These are phyloP conservation scores for Thermoascus crustaceus DNA, from an alignment of 2,329 filamentous ascomycete genomes.

Conservation along the genomic window DNA sequence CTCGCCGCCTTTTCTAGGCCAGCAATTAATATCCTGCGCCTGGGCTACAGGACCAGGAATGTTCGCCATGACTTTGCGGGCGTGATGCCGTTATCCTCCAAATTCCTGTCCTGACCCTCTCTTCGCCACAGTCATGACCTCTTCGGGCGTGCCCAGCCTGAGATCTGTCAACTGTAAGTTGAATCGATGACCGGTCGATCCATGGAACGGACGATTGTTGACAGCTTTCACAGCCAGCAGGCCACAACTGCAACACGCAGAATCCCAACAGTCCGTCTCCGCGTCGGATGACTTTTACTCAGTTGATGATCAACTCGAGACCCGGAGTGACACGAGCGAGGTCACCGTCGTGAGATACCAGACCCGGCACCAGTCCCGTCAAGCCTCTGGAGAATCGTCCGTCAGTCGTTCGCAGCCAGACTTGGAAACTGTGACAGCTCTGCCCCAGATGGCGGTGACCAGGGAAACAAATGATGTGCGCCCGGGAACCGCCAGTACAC, in stretches of 20 bases:
- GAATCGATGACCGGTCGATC: slow-evolving; percentile 17
- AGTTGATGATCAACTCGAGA: slow-evolving; percentile 33
- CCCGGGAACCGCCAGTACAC: slow-evolving; percentile 16
- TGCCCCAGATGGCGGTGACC: not conserved
- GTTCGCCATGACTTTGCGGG: not conserved
- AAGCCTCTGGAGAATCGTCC: slow-evolving; percentile 22
- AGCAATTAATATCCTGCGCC: not conserved
- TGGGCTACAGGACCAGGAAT: not conserved
- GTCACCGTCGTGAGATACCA: slow-evolving; percentile 35
- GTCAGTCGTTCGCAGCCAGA: slow-evolving; percentile 9
- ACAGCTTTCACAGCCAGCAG: slow-evolving; percentile 27
- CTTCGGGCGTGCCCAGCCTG: slow-evolving; percentile 20
- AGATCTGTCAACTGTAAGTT: slow-evolving; percentile 34
- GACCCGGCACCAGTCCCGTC: slow-evolving; percentile 36
- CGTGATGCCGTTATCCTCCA: slow-evolving; percentile 5
- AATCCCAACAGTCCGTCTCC: slow-evolving; percentile 40
- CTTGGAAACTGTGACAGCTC: slow-evolving; percentile 4
- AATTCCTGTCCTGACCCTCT: slow-evolving; percentile 15
- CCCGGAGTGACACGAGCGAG: slow-evolving; percentile 19
- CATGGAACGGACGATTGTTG: slow-evolving; percentile 9
- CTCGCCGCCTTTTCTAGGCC: not conserved
- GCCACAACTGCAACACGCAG: slow-evolving; percentile 36
- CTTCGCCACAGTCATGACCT: slow-evolving; percentile 19
- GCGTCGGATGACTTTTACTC: slow-evolving; percentile 45
- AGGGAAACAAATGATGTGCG: too few species aligned